Evolutionary conservation across 1,284 basidiomycete species (phyloP), one percentile per base, ranked within the genome.

Genomic region (Ustilago hordei): DNA sequence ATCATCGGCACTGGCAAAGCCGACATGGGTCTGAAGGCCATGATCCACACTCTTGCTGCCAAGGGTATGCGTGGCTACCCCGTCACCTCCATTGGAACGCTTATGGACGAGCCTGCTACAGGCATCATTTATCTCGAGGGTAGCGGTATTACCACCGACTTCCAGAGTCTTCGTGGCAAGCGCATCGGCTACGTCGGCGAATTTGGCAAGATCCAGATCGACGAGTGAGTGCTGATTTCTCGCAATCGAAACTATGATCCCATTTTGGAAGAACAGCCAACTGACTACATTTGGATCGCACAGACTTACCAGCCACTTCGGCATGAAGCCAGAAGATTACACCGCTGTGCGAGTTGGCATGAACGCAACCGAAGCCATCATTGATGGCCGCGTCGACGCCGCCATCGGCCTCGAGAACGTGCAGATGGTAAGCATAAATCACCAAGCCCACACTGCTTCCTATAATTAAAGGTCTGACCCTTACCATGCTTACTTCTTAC

Each of bases 181-280:
- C 86, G 81, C 77, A 88, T 86, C 85, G 70, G 86, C 73, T 85
- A 89, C 84, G 82, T 89, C 77, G 80, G 87, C 77, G 73, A 88
- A 64, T 86, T 86, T 72, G 85, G 82, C 74, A 83, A 87, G 85
- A 84, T 88, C 84, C 84, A 89, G 78, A 73, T 88, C 64, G 72
- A 69, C 45, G 71, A 69, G 56, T 59, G 52, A 63, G 48, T 63
- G 12, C 43, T 12, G 17, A 4, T 11, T 4, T 8, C 11, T 19
- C 6, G 28, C 32, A 31, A 8, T 3, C 9, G 8, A 28, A 28
- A 48, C 4, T n/a, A 36, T 28, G 3, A 32, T n/a, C 23, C 23
- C 23, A 28, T 28, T 28, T 28, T 28, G 23, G 3, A 28, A 28
- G 23, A 28, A 28, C 23, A 28, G 23, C 23, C 23, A 28, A 3